Evolutionary conservation across 148 eudicot species (phyloP).

Genomic region (Heliamphora exappendiculata): DNA sequence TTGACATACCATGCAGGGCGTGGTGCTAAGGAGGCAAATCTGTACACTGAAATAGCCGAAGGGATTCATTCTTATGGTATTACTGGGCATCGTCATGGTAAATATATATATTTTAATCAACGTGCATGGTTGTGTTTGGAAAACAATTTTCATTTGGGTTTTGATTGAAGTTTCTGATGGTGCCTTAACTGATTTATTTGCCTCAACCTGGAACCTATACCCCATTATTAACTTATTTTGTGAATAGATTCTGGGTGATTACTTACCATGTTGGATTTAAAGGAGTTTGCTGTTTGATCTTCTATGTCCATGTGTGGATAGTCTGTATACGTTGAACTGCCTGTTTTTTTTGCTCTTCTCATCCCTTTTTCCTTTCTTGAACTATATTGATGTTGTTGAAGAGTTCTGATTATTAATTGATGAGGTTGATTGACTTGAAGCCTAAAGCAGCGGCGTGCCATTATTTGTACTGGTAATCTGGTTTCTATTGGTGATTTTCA

Average conservation of each 20-base stretch:
- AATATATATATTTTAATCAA: conserved; percentile 16
- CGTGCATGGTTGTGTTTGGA: neutral
- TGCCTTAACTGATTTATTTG: neutral
- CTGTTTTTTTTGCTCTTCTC: neutral
- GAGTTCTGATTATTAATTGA: neutral
- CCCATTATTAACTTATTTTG: neutral
- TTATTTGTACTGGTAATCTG: conserved; percentile 5
- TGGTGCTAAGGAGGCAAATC: conserved; percentile 88
- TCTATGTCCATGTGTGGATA: neutral
- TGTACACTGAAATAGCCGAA: conserved; percentile 92
- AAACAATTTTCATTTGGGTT: neutral
- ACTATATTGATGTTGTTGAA: neutral
- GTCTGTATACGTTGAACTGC: neutral
- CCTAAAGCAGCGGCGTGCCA: neutral
- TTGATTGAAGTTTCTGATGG: neutral
- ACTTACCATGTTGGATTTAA: neutral
- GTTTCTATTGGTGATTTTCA: conserved; percentile 24
- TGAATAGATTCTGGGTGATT: neutral
- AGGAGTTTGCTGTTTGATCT: neutral
- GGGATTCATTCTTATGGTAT: conserved; percentile 92
- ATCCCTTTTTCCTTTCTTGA: neutral
- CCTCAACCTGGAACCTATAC: neutral
- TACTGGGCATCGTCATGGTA: conserved; percentile 94
- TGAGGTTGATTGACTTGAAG: neutral
- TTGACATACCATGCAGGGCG: conserved; percentile 55